A percentile compares a stretch with the other conserved stretches of the same genome.
These are phyloP conservation scores for Cicer arietinum DNA, from an alignment of 306 rosid genomes.

Conservation along the genomic window DNA sequence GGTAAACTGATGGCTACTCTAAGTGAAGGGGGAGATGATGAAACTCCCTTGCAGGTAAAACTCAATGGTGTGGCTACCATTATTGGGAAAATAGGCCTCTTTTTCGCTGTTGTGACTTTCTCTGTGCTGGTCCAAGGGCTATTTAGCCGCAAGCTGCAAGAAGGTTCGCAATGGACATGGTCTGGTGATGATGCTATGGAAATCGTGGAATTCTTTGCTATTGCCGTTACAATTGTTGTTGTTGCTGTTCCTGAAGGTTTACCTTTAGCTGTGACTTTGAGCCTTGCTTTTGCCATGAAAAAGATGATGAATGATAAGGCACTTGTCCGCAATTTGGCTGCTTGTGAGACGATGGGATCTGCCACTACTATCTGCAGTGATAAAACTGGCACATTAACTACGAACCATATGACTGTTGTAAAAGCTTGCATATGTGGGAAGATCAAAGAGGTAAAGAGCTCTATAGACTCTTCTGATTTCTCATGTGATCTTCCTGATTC, in stretches of 20 bases:
- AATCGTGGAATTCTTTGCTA: constrained; percentile 86
- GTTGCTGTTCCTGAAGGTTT: constrained; percentile 99
- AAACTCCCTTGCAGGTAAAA: constrained; percentile 99
- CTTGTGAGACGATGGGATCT: constrained; percentile 99
- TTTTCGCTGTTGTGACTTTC: constrained; percentile 90
- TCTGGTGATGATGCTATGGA: constrained; percentile 85
- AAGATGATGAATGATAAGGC: constrained; percentile 99
- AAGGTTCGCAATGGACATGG: constrained; percentile 86
- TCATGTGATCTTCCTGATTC: constrained; percentile 69
- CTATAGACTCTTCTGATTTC: constrained; percentile 55
- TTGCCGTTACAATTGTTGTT: constrained; percentile 95
- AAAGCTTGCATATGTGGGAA: constrained; percentile 82
- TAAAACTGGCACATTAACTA: constrained; percentile 96
- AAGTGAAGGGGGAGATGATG: constrained; percentile 98
- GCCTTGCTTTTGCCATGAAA: constrained; percentile 99
- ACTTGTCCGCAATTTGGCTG: constrained; percentile 94
- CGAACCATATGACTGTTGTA: constrained; percentile 95
- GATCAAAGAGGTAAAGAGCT: constrained; percentile 64
- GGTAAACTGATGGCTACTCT: constrained; percentile 97
- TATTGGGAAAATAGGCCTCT: constrained; percentile 95
- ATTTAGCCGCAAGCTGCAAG: constrained; percentile 75
- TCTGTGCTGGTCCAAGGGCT: constrained; percentile 93
- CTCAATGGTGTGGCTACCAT: constrained; percentile 99
- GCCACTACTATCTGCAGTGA: constrained; percentile 95
- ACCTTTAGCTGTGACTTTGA: constrained; percentile 96